Conservation (phyloP, 345 rosid genomes). For the Camelina laxa region DNA sequence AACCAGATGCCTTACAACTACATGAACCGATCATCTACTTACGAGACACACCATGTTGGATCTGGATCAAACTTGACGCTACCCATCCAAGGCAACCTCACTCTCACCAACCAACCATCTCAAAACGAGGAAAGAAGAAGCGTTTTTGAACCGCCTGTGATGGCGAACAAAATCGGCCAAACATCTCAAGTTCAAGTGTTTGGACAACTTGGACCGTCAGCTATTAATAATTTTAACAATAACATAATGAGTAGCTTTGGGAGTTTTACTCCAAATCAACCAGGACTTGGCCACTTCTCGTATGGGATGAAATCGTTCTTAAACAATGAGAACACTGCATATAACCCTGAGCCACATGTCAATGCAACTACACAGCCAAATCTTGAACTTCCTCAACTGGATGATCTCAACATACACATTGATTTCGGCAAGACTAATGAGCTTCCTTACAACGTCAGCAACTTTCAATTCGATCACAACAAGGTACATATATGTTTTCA, state of each 20-base stretch:
- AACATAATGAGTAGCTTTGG: slow-evolving; percentile 22
- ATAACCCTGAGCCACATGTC: slow-evolving; percentile 7
- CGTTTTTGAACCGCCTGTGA: slow-evolving; percentile 25
- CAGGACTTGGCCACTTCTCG: slow-evolving; percentile 22
- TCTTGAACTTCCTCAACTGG: slow-evolving; percentile 26
- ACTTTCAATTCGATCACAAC: slow-evolving; percentile 15
- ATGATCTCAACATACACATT: slow-evolving; percentile 16
- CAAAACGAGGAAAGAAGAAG: slow-evolving; percentile 25
- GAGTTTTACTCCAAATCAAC: slow-evolving; percentile 13
- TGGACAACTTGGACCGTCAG: slow-evolving; percentile 29
- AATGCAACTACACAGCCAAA: slow-evolving; percentile 19
- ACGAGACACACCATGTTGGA: slow-evolving; percentile 27
- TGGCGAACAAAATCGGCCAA: slow-evolving; percentile 23
- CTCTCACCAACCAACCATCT: slow-evolving; percentile 23
- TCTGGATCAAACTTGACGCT: slow-evolving; percentile 38
- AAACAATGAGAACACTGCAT: slow-evolving; percentile 22
- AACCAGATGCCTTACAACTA: slow-evolving; percentile 28
- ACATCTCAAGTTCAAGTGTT: slow-evolving; percentile 33
- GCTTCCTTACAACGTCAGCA: slow-evolving; percentile 25
- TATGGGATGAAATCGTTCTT: slow-evolving; percentile 18
- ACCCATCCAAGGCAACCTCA: slow-evolving; percentile 32
- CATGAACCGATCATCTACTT: slow-evolving; percentile 39
- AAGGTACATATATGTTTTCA: slow-evolving; percentile 21
- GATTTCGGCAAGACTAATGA: slow-evolving; percentile 12
- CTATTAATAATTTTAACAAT: slow-evolving; percentile 4